A percentile compares a stretch with the other conserved stretches of the same genome.
Conservation (phyloP, 176 grass and related monocot genomes). For the Carex kokanica region DNA sequence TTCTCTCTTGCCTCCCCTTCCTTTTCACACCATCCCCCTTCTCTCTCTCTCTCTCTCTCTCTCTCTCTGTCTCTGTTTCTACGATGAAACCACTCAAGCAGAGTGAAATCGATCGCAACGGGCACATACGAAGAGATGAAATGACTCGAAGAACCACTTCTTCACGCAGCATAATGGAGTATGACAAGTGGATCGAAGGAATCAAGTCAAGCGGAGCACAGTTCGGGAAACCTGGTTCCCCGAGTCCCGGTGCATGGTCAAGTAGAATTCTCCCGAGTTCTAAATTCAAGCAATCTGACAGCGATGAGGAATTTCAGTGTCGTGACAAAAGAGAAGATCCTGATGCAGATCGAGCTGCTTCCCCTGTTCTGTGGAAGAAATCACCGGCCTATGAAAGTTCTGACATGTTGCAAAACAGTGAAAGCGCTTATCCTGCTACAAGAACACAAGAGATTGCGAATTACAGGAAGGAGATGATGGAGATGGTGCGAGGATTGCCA, state of each 20-base stretch:
- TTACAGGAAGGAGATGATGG: constrained; percentile 77
- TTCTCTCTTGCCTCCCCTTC: not conserved
- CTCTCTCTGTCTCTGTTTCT: not conserved
- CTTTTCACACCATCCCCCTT: not conserved
- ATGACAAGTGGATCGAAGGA: constrained; percentile 25
- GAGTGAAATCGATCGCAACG: not conserved
- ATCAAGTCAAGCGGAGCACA: not conserved
- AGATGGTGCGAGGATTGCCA: constrained; percentile 61
- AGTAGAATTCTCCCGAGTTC: constrained; percentile 19
- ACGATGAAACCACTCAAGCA: not conserved
- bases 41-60: not conserved
- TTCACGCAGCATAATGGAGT: constrained; percentile 16
- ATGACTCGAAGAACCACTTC: not conserved
- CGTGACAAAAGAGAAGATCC: not conserved
- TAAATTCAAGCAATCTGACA: not conserved
- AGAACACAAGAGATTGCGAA: constrained; percentile 49
- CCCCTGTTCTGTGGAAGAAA: constrained; percentile 9
- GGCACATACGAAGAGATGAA: not conserved
- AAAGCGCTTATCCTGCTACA: constrained; percentile 11
- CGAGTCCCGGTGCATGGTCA: constrained; percentile 18
- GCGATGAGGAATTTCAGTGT: not conserved
- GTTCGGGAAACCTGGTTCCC: not conserved
- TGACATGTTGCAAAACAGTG: not conserved
- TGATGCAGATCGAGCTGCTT: not conserved
- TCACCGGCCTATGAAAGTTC: not conserved